Evolutionary conservation across 345 rosid species (phyloP).

Genomic region (Eucalyptus pauciflora): DNA sequence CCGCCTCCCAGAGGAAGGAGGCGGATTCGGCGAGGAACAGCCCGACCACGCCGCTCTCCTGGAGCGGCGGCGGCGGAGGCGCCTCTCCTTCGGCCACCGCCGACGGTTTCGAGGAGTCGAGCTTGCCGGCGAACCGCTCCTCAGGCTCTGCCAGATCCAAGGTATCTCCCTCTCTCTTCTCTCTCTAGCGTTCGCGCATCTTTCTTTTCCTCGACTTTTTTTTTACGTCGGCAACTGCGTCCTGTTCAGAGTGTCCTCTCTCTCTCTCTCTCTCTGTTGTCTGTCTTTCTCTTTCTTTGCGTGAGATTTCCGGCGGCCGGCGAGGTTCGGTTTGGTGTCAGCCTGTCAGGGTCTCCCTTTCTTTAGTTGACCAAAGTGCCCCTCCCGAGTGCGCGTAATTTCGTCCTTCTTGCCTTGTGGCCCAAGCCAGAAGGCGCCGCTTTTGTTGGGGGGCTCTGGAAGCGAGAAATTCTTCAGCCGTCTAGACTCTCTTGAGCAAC

Average conservation of each 20-base stretch:
- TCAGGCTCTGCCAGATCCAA: constrained; percentile 52
- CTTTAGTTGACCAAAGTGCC: background rate
- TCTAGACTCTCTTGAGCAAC: background rate
- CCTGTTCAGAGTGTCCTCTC: background rate
- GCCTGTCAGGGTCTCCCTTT: background rate
- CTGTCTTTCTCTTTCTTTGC: background rate
- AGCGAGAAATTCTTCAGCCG: background rate
- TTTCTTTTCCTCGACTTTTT: background rate
- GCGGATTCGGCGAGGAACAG: constrained; percentile 20
- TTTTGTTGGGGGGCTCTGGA: background rate
- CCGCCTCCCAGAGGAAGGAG: constrained; percentile 15
- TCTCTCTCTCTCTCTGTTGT: background rate
- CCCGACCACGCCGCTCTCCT: constrained; percentile 55
- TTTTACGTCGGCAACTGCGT: background rate
- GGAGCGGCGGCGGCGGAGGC: constrained; percentile 32
- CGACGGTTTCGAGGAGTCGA: constrained; percentile 54
- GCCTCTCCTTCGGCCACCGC: constrained; percentile 40
- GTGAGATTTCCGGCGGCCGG: background rate
- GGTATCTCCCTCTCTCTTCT: constrained; percentile 11
- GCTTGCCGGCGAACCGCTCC: constrained; percentile 10
- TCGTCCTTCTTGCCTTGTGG: background rate
- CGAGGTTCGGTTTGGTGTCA: constrained; percentile 1
- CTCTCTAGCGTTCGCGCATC: background rate
- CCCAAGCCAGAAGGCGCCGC: background rate
- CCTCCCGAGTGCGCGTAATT: background rate